A percentile compares a stretch with the other conserved stretches of the same genome.
These are phyloP conservation scores for Graphiopsis chlorocephala DNA, from an alignment of 2,329 filamentous ascomycete species.

Conservation along the genomic window DNA sequence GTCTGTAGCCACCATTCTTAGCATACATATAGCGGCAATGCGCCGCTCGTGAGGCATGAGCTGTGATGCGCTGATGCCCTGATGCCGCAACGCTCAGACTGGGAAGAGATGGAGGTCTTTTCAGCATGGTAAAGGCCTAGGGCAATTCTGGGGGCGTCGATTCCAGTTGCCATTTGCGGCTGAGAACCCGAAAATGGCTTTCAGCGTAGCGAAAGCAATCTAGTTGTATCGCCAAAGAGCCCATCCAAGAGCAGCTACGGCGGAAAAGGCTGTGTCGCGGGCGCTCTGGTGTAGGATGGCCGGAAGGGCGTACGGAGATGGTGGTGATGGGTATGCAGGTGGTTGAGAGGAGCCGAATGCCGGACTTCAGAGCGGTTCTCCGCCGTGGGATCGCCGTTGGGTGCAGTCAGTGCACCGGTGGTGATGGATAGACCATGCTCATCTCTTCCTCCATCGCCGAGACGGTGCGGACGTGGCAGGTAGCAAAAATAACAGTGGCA, in stretches of 20 bases:
- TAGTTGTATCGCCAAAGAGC: not conserved
- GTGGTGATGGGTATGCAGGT: constrained; percentile 10
- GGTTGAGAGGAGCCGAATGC: constrained; percentile 16
- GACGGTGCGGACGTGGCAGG: not conserved
- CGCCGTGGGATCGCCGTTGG: constrained; percentile 9
- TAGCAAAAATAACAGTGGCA: not conserved
- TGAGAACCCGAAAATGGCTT: constrained; percentile 2
- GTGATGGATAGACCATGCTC: not conserved
- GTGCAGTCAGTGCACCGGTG: constrained; percentile 6
- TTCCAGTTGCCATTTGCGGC: not conserved
- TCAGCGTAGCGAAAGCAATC: constrained; percentile 9
- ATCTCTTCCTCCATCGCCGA: not conserved
- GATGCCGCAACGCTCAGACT: not conserved
- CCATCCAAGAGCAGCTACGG: not conserved
- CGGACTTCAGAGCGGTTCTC: constrained; percentile 11
- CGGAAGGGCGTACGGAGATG: constrained; percentile 13
- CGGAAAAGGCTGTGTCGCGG: not conserved
- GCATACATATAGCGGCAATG: not conserved
- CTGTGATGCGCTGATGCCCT: not conserved
- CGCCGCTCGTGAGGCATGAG: not conserved
- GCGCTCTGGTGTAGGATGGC: constrained; percentile 3
- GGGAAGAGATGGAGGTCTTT: not conserved
- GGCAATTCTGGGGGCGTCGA: not conserved
- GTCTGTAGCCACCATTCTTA: constrained; percentile 6
- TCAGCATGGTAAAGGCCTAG: not conserved